Evolutionary conservation across 2,329 filamentous ascomycete genomes (phyloP).

Genomic region (Domatiomyces globalis): DNA sequence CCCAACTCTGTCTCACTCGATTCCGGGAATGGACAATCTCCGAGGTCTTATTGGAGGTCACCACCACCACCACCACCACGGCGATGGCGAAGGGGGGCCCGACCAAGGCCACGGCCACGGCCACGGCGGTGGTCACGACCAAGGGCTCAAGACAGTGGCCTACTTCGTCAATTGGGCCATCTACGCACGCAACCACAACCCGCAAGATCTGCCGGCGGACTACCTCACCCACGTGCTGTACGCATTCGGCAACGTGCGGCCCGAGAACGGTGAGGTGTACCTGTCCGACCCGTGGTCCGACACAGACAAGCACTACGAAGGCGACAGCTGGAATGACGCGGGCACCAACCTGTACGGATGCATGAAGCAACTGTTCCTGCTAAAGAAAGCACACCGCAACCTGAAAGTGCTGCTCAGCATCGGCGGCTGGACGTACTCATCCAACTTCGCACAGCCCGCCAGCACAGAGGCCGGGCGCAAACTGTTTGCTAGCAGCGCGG

Average conservation of each 20-base stretch:
- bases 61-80: not conserved
- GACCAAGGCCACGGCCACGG: slow-evolving; percentile 3
- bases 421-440: slow-evolving; percentile 65
- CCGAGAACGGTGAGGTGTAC: slow-evolving; percentile 67
- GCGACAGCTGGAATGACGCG: slow-evolving; percentile 50
- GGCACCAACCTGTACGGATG: slow-evolving; percentile 65
- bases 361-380: slow-evolving; percentile 59
- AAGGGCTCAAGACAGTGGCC: slow-evolving; percentile 23
- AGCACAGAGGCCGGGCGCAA: slow-evolving; percentile 47
- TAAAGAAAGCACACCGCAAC: slow-evolving; percentile 62
- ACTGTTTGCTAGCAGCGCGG: slow-evolving; percentile 55
- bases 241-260: slow-evolving; percentile 72
- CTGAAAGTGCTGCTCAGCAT: slow-evolving; percentile 71
- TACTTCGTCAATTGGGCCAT: slow-evolving; percentile 47
- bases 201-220: slow-evolving; percentile 65
- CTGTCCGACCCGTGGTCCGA: slow-evolving; percentile 58
- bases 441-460: slow-evolving; percentile 57
- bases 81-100: not conserved
- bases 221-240: slow-evolving; percentile 84
- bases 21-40: not conserved
- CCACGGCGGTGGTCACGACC: slow-evolving; percentile 4
- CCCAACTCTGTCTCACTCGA: no score
- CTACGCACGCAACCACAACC: slow-evolving; percentile 72
- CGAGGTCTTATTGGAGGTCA: not conserved
- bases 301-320: slow-evolving; percentile 51